A percentile compares a stretch with the other conserved stretches of the same genome.
These are phyloP conservation scores for Conidiobolus incongruus DNA, from an alignment of 371 early-diverging fungal species.

Conservation along the genomic window DNA sequence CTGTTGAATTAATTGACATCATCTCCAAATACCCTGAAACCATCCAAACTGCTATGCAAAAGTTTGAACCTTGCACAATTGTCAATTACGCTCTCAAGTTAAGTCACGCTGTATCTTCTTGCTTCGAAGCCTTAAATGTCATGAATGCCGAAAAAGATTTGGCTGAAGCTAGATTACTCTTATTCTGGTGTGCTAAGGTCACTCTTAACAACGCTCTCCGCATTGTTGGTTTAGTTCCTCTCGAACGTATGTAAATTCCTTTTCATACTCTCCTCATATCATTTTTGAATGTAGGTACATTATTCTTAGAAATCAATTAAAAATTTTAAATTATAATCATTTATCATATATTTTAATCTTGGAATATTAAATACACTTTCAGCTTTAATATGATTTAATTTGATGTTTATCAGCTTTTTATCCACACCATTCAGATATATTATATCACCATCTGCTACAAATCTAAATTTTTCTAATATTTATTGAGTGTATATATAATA, in stretches of 20 bases:
- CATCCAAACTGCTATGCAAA: slow-evolving; percentile 29
- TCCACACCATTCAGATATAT: too few relatives aligned
- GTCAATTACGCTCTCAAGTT: slow-evolving; percentile 85
- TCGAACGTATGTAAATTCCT: slow-evolving; percentile 59
- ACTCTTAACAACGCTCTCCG: slow-evolving; percentile 58
- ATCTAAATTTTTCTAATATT: too few relatives aligned
- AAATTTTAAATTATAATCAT: too few relatives aligned
- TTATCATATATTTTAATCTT: too few relatives aligned
- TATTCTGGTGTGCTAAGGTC: slow-evolving; percentile 47
- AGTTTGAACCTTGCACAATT: slow-evolving; percentile 81
- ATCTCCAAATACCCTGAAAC: slow-evolving; percentile 85
- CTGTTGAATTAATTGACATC: slow-evolving; percentile 48
- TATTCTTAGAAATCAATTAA: too few relatives aligned
- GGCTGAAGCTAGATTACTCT: slow-evolving; percentile 56
- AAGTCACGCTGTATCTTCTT: slow-evolving; percentile 58
- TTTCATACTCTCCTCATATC: neutral
- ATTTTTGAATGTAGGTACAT: too few relatives aligned
- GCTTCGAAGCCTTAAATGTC: slow-evolving; percentile 71
- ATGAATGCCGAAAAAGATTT: slow-evolving; percentile 48
- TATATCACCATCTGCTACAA: too few relatives aligned
- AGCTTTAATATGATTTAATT: too few relatives aligned
- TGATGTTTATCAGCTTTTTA: too few relatives aligned
- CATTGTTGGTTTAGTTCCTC: slow-evolving; percentile 55
- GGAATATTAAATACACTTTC: too few relatives aligned
- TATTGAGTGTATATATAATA: too few relatives aligned